Base-by-base conservation (phyloP, 441 rosid genomes). In the Manihot esculenta region DNA sequence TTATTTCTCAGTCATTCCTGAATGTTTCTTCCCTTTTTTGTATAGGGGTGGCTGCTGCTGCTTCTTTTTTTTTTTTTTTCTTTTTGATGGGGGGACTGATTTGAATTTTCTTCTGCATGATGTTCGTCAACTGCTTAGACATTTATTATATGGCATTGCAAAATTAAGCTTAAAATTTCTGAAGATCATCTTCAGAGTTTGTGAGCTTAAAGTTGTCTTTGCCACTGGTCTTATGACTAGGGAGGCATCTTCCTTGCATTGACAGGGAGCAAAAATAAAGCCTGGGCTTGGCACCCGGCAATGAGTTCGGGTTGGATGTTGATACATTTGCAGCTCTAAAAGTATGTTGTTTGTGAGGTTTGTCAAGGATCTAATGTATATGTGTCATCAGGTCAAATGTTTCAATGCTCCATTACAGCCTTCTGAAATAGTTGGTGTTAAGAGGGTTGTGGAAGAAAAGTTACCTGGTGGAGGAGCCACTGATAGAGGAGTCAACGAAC, bases 321-420 rank as follows among this genome's bases (percentile, higher is more conserved):
- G 27, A 35, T 58, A 18, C 3, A 10, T 21, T 65, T 38, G 7
- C 42, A 38, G 42, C 42, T 63, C 60, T 27, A 1, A 51, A 50
- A 35, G 41, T 66, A 12, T 65, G 21, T 47, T 66, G 47, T 72
- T n/a, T 23, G 17, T 54, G 64, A 45, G 55, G 47, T 59, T 62
- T 74, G 55, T 57, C 68, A 70, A 58, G 18, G 73, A 71, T 82
- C 85, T 86, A 71, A 78, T 73, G 47, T 61, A 4, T 64, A 38
- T 18, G 78, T 79, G 44, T 59, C 62, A 74, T 54, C 87, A 94
- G 98, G 98, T 94, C 84, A 92, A 86, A 80, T 94, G 98, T 83
- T 94, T 94, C 85, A 89, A 88, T 67, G 91, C 97, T 72, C 96
- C 98, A 21, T 77, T 94, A 74, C 98, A 90, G 80, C 96, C 97